Conservation (phyloP, 768 basidiomycete genomes). For the Zangia roseola region DNA sequence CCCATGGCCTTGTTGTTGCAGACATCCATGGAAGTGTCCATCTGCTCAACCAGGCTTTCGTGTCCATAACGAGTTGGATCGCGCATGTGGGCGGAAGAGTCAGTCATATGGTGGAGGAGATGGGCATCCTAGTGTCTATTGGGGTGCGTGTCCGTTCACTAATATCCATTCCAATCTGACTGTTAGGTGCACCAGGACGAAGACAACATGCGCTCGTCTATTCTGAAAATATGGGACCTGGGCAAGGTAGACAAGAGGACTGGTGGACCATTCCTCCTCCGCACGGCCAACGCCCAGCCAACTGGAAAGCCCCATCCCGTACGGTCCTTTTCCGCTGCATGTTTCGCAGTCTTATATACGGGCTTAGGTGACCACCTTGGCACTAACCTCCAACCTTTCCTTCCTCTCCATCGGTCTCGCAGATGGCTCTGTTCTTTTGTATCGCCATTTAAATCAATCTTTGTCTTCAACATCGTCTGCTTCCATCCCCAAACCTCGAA, state of each 20-base stretch:
- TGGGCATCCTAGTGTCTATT: constrained; percentile 81
- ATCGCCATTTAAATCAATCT: constrained; percentile 89
- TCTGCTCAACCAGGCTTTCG: constrained; percentile 71
- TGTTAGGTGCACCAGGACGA: constrained; percentile 61
- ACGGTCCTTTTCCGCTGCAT: constrained; percentile 10
- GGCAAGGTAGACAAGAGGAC: constrained; percentile 65
- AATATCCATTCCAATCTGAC: constrained; percentile 10
- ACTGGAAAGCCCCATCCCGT: constrained; percentile 80
- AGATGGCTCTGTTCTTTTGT: constrained; percentile 90
- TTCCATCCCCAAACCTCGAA: constrained; percentile 82
- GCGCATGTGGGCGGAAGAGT: constrained; percentile 79
- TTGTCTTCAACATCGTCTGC: constrained; percentile 65
- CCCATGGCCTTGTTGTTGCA: constrained; percentile 70
- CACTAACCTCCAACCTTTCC: constrained; percentile 71
- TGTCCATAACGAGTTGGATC: constrained; percentile 69
- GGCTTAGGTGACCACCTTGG: constrained; percentile 69
- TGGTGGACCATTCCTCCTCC: constrained; percentile 59
- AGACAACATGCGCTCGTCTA: constrained; percentile 57
- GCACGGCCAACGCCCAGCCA: constrained; percentile 75
- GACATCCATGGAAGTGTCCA: constrained; percentile 86
- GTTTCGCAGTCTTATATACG: not conserved
- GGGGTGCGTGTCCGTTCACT: constrained; percentile 56
- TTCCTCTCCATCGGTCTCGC: constrained; percentile 93
- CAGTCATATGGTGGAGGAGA: constrained; percentile 82
- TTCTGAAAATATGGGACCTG: constrained; percentile 90